These are phyloP conservation scores for Coriolopsis trogii DNA, from an alignment of 1,284 basidiomycete genomes.

Conservation along the genomic window DNA sequence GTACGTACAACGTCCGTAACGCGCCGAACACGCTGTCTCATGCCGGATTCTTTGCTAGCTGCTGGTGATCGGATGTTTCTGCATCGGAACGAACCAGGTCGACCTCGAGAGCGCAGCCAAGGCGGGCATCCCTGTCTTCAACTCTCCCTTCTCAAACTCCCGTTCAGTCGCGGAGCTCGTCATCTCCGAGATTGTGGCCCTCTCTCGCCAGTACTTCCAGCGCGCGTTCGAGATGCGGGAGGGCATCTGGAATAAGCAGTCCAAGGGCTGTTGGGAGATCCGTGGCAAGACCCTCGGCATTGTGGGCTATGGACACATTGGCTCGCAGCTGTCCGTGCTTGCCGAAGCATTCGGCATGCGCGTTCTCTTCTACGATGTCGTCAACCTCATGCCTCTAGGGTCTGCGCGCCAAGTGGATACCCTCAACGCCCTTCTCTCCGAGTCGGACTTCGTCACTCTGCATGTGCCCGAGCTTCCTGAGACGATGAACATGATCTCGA, in stretches of 20 bases:
- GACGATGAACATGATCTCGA: slow-evolving; percentile 93
- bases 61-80: slow-evolving; percentile 98
- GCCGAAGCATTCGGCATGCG: slow-evolving; percentile 97
- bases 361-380: slow-evolving; percentile 94
- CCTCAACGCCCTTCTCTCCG: slow-evolving; percentile 76
- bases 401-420: slow-evolving; percentile 89
- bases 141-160: slow-evolving; percentile 99
- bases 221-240: slow-evolving; percentile 86
- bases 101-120: slow-evolving; percentile 85
- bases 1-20: slow-evolving; percentile 40
- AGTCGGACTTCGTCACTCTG: slow-evolving; percentile 93
- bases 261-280: slow-evolving; percentile 97
- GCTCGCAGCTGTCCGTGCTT: slow-evolving; percentile 95
- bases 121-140: slow-evolving; percentile 97
- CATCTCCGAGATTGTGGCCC: slow-evolving; percentile 90
- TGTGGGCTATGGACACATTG: slow-evolving; percentile 98
- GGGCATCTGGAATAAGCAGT: slow-evolving; percentile 99
- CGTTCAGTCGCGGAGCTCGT: slow-evolving; percentile 99
- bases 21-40: neutral
- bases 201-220: slow-evolving; percentile 95
- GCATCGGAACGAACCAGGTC: slow-evolving; percentile 99
- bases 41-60: slow-evolving; percentile 56
- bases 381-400: slow-evolving; percentile 98
- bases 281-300: slow-evolving; percentile 98
- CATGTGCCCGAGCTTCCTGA: slow-evolving; percentile 98